Evolutionary conservation across 106 monocot genomes (phyloP), one percentile per base, ranked within the genome.

Genomic region (Acorus gramineus): DNA sequence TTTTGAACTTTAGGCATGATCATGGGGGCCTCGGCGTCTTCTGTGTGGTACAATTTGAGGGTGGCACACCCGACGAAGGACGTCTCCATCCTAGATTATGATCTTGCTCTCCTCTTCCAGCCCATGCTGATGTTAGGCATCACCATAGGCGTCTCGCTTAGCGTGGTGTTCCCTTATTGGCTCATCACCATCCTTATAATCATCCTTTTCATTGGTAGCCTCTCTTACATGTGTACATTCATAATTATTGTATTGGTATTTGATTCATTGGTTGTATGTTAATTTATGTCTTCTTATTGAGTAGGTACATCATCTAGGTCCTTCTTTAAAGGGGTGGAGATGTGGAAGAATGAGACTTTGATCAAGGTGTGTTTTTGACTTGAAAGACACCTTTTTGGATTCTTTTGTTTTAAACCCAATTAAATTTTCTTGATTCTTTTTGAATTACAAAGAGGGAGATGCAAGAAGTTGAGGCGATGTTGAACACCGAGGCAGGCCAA

Each of bases 51-150:
- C 81, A 96, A 96, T 61, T 71, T 96, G 3, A 71, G 85, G 54
- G 90, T 96, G 48, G 46, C 76, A 28, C 96, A 96, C 47, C 96
- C 96, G 8, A 66, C 82, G 4, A 96, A 85, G 77, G 96, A 91
- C 49, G 85, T 75, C n/a, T 81, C 96, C 5, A 87, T 96, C 62
- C 82, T 96, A 10, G 96, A 96, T 76, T 96, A 96, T 55, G 91
- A 85, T n/a, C 80, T 96, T 5, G 79, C 96, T 8, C 62, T 96
- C 71, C 76, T 96, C 6, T 96, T 96, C 77, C 96, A 96, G 73
- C 96, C 96, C n/a, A 91, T 96, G 96, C 78, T 96, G 10, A 87
- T 96, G 96, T 77, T 96, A 11, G 96, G 96, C 1, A 96, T 96
- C 71, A 96, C 96, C 62, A 74, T 96, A 64, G 96, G 96, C 4